phyloP scores from a whole-genome alignment of 1,139 yeast genomes.

The Debaryomyces fabryi region DNA sequence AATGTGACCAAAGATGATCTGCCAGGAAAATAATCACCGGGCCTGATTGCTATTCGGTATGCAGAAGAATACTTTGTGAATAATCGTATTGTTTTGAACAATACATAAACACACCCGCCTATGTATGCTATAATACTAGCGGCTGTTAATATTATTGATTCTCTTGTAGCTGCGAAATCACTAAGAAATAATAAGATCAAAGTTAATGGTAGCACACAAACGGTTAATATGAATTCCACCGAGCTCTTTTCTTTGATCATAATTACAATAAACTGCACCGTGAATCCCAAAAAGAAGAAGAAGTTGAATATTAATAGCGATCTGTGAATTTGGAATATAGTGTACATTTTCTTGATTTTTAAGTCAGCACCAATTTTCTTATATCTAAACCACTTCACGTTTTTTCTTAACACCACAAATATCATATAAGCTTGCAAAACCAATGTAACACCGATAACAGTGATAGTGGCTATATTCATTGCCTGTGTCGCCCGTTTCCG shows the following conservation, averaged over 20 bases:
- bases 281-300: slow-evolving; percentile 56
- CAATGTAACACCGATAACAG: slow-evolving; percentile 44
- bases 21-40: slow-evolving; percentile 49
- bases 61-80: slow-evolving; percentile 46
- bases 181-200: slow-evolving; percentile 40
- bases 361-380: slow-evolving; percentile 56
- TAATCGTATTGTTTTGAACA: slow-evolving; percentile 53
- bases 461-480: slow-evolving; percentile 50
- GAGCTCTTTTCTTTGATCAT: slow-evolving; percentile 43
- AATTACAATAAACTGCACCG: slow-evolving; percentile 55
- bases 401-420: slow-evolving; percentile 37
- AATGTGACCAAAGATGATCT: slow-evolving; percentile 50
- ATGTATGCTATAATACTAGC: slow-evolving; percentile 36
- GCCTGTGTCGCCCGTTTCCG: slow-evolving; percentile 36
- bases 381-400: slow-evolving; percentile 53
- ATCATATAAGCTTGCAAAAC: slow-evolving; percentile 36
- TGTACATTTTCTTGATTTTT: slow-evolving; percentile 41
- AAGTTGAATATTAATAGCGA: slow-evolving; percentile 49
- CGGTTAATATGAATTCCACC: slow-evolving; percentile 52
- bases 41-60: slow-evolving; percentile 20
- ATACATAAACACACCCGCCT: slow-evolving; percentile 51
- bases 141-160: slow-evolving; percentile 31
- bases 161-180: slow-evolving; percentile 44
- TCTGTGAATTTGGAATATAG: slow-evolving; percentile 46
- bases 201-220: slow-evolving; percentile 52